These are phyloP conservation scores for Mercurialis annua DNA, from an alignment of 345 rosid species.

Conservation along the genomic window DNA sequence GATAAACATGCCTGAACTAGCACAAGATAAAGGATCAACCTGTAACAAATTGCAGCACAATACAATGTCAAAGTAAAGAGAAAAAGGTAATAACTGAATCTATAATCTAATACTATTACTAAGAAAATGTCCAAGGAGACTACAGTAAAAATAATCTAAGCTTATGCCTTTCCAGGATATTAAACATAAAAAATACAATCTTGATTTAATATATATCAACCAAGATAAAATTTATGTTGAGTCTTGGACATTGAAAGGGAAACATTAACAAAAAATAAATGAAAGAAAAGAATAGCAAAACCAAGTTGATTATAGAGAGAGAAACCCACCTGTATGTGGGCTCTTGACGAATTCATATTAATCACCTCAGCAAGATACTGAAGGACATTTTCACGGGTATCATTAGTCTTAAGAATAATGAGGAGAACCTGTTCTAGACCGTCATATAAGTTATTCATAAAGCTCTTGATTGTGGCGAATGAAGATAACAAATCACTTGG, in stretches of 20 bases:
- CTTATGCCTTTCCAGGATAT: not conserved
- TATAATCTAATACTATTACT: not conserved
- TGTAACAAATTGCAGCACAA: slow-evolving; percentile 33
- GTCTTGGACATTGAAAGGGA: not conserved
- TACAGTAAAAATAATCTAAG: not conserved
- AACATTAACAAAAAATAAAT: too few species aligned
- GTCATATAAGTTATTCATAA: slow-evolving; percentile 65
- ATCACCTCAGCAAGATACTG: slow-evolving; percentile 96
- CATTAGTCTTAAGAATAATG: slow-evolving; percentile 57
- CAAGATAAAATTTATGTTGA: slow-evolving; percentile 1
- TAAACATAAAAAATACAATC: not conserved
- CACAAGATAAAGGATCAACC: slow-evolving; percentile 94
- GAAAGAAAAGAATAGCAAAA: not conserved
- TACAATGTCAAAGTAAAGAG: not conserved
- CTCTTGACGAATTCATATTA: slow-evolving; percentile 82
- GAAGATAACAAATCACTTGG: slow-evolving; percentile 82
- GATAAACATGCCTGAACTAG: slow-evolving; percentile 98
- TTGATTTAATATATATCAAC: not conserved
- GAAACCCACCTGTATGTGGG: slow-evolving; percentile 69
- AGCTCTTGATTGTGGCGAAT: slow-evolving; percentile 76
- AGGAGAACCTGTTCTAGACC: slow-evolving; percentile 71
- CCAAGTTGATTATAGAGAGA: slow-evolving; percentile 2
- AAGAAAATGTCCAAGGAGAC: not conserved
- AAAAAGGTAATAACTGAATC: too few species aligned
- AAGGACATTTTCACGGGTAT: slow-evolving; percentile 79